These are phyloP conservation scores for Phlyctochytrium arcticum DNA, from an alignment of 192 early-diverging fungal genomes.

Conservation along the genomic window DNA sequence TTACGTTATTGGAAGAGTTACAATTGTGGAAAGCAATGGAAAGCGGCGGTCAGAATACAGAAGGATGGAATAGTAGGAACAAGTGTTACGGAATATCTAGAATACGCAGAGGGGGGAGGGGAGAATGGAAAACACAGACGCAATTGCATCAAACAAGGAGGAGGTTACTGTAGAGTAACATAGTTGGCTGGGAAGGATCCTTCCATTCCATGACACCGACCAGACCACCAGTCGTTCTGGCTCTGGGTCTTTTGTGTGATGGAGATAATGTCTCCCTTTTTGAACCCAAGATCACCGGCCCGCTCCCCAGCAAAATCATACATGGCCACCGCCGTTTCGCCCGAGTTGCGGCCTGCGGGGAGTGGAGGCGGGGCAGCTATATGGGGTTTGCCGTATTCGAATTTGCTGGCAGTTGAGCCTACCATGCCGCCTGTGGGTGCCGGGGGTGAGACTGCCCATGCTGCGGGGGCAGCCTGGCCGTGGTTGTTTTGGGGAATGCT, in stretches of 20 bases:
- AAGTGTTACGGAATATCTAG: no score
- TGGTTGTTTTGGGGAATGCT: neutral
- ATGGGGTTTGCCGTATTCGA: no score
- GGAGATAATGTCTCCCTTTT: conserved; percentile 56
- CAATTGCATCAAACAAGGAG: neutral
- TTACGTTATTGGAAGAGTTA: no score
- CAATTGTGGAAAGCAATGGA: no score
- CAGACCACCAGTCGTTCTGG: conserved; percentile 91
- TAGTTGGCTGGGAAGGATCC: conserved; percentile 36
- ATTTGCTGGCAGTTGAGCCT: no score
- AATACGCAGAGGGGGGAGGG: no score
- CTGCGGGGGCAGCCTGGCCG: neutral
- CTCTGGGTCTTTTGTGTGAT: conserved; percentile 63
- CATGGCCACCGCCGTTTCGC: conserved; percentile 46
- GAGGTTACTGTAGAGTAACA: neutral
- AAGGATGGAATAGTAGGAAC: no score
- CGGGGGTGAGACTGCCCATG: neutral
- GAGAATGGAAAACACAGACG: neutral
- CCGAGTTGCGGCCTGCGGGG: neutral
- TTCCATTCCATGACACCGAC: conserved; percentile 56
- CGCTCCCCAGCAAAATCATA: conserved; percentile 64
- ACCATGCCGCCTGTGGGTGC: neutral
- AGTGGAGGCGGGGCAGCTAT: conserved; percentile 12
- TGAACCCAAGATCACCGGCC: conserved; percentile 53
- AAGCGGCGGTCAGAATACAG: no score